phyloP scores from a whole-genome alignment of 2,329 filamentous ascomycete species.

The Ophiobolus disseminans region DNA sequence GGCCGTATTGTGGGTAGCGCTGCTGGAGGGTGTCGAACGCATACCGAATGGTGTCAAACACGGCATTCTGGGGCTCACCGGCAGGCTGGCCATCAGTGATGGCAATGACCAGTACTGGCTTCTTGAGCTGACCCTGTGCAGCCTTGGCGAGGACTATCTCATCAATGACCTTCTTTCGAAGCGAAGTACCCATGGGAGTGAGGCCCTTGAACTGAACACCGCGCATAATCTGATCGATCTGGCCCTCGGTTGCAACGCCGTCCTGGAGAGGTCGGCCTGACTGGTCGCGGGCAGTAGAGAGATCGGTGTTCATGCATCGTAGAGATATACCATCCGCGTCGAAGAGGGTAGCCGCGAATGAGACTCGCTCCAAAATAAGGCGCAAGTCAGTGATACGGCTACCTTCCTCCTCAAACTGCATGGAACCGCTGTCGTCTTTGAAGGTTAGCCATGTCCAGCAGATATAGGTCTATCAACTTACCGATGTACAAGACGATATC shows the following conservation, averaged over 20 bases:
- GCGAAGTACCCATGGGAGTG: conserved; percentile 69
- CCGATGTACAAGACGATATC: conserved; percentile 68
- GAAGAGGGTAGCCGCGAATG: conserved; percentile 71
- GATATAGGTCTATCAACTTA: conserved; percentile 18
- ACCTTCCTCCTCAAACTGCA: conserved; percentile 72
- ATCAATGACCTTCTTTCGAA: conserved; percentile 69
- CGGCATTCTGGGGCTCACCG: conserved; percentile 64
- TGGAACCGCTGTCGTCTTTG: conserved; percentile 71
- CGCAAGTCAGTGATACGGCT: conserved; percentile 71
- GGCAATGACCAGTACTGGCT: conserved; percentile 70
- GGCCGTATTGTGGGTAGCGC: conserved; percentile 57
- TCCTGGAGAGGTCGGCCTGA: conserved; percentile 55
- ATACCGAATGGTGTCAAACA: conserved; percentile 65
- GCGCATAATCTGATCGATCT: conserved; percentile 65
- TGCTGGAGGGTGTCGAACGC: conserved; percentile 60
- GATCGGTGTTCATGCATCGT: conserved; percentile 72
- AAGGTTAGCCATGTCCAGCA: conserved; percentile 14
- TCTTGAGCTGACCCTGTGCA: conserved; percentile 61
- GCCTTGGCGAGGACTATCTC: conserved; percentile 64
- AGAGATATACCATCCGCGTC: conserved; percentile 72
- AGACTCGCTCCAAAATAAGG: conserved; percentile 68
- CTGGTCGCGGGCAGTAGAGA: conserved; percentile 33
- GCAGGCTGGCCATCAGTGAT: conserved; percentile 72
- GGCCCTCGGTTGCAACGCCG: conserved; percentile 62
- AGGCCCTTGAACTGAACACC: conserved; percentile 69